Conservation (phyloP, 306 rosid genomes). For the Sophora flavescens region DNA sequence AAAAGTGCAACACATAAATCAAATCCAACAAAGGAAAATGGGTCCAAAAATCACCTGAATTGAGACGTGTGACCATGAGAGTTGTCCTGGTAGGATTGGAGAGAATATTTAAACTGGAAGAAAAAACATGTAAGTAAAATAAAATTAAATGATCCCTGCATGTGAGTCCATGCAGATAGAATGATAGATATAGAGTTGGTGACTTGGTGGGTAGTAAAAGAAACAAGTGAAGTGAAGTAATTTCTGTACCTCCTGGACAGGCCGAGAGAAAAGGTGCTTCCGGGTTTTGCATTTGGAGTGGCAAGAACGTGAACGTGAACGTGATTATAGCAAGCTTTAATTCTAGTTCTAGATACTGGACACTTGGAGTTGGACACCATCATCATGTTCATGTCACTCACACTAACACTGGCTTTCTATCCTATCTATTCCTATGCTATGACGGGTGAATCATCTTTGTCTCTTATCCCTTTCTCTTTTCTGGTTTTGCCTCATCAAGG, state of each 20-base stretch:
- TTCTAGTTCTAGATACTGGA: conserved; percentile 3
- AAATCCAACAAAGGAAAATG: conserved; percentile 11
- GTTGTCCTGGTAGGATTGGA: conserved; percentile 12
- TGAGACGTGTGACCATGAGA: conserved; percentile 36
- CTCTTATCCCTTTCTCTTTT: conserved; percentile 41
- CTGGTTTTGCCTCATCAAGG: too few species aligned
- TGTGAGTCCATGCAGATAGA: too few species aligned
- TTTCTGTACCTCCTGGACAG: conserved; percentile 14
- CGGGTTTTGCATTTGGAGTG: conserved; percentile 39
- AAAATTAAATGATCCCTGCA: too few species aligned
- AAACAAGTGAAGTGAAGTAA: conserved; percentile 3
- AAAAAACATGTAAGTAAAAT: conserved; percentile 8
- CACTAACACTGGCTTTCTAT: not conserved
- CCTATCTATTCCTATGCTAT: not conserved
- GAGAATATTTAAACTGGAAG: conserved; percentile 32
- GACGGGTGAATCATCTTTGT: not conserved
- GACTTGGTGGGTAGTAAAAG: not conserved
- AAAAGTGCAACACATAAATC: not conserved
- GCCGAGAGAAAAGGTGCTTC: conserved; percentile 12
- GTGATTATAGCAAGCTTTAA: not conserved
- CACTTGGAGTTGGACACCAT: conserved; percentile 21
- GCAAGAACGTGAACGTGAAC: conserved; percentile 5
- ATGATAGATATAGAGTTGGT: too few species aligned
- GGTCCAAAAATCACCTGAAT: conserved; percentile 42
- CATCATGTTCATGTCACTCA: not conserved